phyloP scores from a whole-genome alignment of 495 filamentous ascomycete species.

The Podospora pseudocomata region DNA sequence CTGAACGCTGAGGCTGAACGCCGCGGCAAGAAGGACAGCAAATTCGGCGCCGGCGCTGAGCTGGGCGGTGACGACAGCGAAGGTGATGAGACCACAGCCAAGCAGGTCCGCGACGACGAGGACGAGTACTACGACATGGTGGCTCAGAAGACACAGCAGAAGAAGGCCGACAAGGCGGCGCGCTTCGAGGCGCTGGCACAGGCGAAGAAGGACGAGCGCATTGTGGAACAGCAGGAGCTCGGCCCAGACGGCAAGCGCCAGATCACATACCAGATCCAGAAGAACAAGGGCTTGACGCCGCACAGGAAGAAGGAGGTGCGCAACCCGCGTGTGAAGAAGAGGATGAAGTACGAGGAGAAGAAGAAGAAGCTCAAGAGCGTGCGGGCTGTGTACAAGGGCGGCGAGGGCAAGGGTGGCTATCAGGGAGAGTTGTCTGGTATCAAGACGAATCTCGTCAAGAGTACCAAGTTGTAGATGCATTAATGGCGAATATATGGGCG shows the following conservation, averaged over 20 bases:
- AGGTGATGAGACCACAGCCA: conserved; percentile 47
- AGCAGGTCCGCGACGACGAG: conserved; percentile 51
- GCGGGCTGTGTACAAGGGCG: conserved; percentile 80
- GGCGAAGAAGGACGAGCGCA: conserved; percentile 48
- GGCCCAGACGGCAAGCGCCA: conserved; percentile 77
- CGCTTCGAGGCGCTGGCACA: conserved; percentile 42
- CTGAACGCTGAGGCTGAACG: conserved; percentile 84
- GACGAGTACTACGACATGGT: conserved; percentile 90
- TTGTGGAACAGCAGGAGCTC: conserved; percentile 59
- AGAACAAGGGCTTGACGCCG: conserved; percentile 93
- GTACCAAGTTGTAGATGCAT: conserved; percentile 67
- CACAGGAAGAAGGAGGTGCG: conserved; percentile 86
- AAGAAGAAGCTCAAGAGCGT: conserved; percentile 88
- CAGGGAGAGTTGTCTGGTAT: conserved; percentile 92
- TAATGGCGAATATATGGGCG: conserved; percentile 1
- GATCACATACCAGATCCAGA: conserved; percentile 87
- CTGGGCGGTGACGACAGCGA: conserved; percentile 60
- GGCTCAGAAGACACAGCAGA: conserved; percentile 62
- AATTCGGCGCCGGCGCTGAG: conserved; percentile 48
- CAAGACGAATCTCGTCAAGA: conserved; percentile 88
- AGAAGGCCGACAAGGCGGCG: conserved; percentile 66
- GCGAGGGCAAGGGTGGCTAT: conserved; percentile 83
- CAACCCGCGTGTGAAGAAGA: conserved; percentile 97
- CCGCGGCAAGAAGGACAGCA: conserved; percentile 64
- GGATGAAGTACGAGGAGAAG: conserved; percentile 87